Conservation (phyloP, 495 filamentous ascomycete genomes). For the Hyaloscypha hepaticicola region DNA sequence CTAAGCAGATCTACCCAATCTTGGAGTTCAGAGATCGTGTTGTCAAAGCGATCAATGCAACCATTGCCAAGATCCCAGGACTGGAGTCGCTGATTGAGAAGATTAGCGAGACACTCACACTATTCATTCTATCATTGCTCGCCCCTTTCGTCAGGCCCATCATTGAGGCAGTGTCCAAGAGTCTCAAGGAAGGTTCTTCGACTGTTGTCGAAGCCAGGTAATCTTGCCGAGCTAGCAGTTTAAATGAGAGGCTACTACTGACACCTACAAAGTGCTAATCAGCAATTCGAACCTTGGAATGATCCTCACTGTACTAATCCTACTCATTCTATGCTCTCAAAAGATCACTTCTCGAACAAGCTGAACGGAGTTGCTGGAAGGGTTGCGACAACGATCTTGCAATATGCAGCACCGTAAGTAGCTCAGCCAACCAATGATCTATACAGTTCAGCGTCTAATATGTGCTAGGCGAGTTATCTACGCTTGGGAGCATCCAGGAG, state of each 20-base stretch:
- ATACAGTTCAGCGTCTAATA: neutral
- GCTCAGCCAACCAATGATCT: neutral
- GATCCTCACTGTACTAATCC: constrained; percentile 84
- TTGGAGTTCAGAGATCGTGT: constrained; percentile 92
- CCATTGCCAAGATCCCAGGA: constrained; percentile 90
- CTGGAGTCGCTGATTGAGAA: constrained; percentile 83
- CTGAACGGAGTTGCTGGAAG: constrained; percentile 85
- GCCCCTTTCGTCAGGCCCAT: constrained; percentile 88
- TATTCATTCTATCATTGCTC: constrained; percentile 86
- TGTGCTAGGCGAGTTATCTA: constrained; percentile 67
- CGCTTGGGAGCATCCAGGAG: constrained; percentile 83
- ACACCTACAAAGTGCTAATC: constrained; percentile 53
- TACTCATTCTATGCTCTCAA: constrained; percentile 94
- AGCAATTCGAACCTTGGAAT: constrained; percentile 90
- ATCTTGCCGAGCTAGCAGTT: neutral
- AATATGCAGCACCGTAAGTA: constrained; percentile 74
- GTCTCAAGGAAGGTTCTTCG: constrained; percentile 79
- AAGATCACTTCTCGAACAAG: constrained; percentile 91
- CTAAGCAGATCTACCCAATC: constrained; percentile 88
- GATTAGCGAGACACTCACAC: constrained; percentile 85
- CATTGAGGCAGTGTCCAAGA: constrained; percentile 80
- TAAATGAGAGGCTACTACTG: neutral
- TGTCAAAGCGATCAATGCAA: constrained; percentile 74
- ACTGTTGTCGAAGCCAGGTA: constrained; percentile 68
- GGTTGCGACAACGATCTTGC: constrained; percentile 72